Base-by-base conservation (phyloP, 2,329 filamentous ascomycete species). In the Metarhizium rileyi region DNA sequence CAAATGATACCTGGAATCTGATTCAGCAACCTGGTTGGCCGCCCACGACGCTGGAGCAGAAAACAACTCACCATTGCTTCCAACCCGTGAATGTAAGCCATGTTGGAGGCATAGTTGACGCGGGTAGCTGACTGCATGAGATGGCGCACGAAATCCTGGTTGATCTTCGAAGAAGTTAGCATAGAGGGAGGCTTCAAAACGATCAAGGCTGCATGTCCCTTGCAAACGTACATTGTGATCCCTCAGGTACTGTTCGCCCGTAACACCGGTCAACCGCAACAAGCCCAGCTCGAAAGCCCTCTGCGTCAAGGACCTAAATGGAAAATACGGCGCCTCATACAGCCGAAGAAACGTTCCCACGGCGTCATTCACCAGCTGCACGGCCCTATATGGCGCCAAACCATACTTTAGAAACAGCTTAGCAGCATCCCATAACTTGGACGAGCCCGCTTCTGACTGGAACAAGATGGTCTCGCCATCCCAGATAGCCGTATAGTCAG, bases 91-190 rank as follows among this genome's bases (percentile, higher is more conserved):
- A 97, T 93, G 33, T 81, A 72, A n/a, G 74, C 78, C 12, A 97
- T 67, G 57, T 97, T 96, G 45, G 90, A 88, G 1, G 87, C 93
- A 67, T 96, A 98, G 66, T 97, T 97, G 55, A 96, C 91, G 20
- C 93, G 78, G 1, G 93, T 96, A 50, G 83, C 86, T 2, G 91
- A 88, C 67, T 97, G 91, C 25, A 97, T 81, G 44, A 98, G 80
- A 46, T 98, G 88, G 14, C 80, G 78, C 0, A 83, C 74, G 63
- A 95, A 97, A 0, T 71, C 63, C 0, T 74, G 70, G 23, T 77
- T 73, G 50, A 96, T 81, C 60, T 81, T 35, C 12, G 3, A 4
- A 12, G 22, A 9, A 12, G 35, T 57, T 44, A 54, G 50, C 22
- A 51, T 2, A 3, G 35, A 20, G 25, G 23, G 9, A 22, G 18